Conservation (phyloP, 495 filamentous ascomycete species). For the Hypoxylon fragiforme region DNA sequence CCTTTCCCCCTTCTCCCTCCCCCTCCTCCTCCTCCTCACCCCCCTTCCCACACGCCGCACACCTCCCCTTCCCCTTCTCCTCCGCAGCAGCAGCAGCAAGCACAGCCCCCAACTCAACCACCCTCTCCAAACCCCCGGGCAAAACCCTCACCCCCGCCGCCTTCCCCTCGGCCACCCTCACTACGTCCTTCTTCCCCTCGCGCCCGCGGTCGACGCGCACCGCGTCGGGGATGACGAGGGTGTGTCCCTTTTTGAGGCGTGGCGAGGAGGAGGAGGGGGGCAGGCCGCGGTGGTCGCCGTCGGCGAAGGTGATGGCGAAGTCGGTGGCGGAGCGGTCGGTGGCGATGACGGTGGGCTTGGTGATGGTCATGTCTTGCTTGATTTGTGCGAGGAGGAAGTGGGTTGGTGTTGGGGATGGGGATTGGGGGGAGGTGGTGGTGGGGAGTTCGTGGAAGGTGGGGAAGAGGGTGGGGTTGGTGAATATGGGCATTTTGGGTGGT, state of each 20-base stretch:
- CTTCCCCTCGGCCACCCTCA: conserved; percentile 32
- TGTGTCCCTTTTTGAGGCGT: conserved; percentile 39
- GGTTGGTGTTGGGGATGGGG: neutral
- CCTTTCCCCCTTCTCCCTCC: conserved; percentile 1
- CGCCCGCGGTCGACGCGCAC: conserved; percentile 35
- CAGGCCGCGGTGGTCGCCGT: conserved; percentile 27
- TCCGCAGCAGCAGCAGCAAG: conserved; percentile 23
- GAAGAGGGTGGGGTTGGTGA: conserved; percentile 38
- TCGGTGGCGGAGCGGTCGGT: conserved; percentile 34
- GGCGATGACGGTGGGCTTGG: conserved; percentile 48
- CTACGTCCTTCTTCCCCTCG: conserved; percentile 41
- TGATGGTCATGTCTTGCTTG: conserved; percentile 53
- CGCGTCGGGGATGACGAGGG: conserved; percentile 41
- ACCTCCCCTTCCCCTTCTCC: conserved; percentile 7
- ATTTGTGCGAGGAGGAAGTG: conserved; percentile 49
- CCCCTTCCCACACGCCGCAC: conserved; percentile 33
- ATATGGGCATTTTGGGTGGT: conserved; percentile 26
- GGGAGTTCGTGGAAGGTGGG: conserved; percentile 33
- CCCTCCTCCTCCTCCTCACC: conserved; percentile 20
- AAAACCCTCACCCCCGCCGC: conserved; percentile 34
- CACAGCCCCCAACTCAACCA: conserved; percentile 34
- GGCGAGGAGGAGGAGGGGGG: neutral
- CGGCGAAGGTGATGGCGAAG: conserved; percentile 47
- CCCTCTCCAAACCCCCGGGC: conserved; percentile 36
- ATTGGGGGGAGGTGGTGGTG: neutral